Evolutionary conservation across 2,329 filamentous ascomycete genomes (phyloP).

Genomic region (Aureobasidium sp.): DNA sequence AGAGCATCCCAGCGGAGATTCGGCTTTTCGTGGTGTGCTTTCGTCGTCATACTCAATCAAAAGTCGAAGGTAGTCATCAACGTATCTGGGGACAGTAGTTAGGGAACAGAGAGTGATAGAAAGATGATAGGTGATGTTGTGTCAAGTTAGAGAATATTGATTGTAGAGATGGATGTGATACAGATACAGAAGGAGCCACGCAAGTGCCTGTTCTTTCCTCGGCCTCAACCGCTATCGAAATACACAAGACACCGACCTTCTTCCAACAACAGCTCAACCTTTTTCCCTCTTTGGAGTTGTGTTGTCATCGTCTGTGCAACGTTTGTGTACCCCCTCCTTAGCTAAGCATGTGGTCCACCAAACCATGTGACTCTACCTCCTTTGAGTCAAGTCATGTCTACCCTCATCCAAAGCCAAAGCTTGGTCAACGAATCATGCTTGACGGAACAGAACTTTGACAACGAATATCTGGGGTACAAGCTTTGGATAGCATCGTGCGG

Average conservation of each 20-base stretch:
- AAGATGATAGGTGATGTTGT: not conserved
- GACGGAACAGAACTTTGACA: not conserved
- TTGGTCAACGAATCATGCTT: not conserved
- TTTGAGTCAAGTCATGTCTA: not conserved
- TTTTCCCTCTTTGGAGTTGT: not conserved
- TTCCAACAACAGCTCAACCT: not conserved
- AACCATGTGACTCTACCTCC: not conserved
- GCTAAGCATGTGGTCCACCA: not conserved
- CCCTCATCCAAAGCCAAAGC: not conserved
- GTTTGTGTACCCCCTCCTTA: not conserved
- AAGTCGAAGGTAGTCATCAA: not conserved
- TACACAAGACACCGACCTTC: not conserved
- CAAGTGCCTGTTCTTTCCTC: not conserved
- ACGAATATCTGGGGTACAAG: not conserved
- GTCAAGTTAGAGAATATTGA: not conserved
- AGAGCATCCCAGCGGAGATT: slow-evolving; percentile 16
- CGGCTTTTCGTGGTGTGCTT: not conserved
- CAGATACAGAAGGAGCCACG: not conserved
- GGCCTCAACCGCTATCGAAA: not conserved
- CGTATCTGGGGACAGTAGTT: not conserved
- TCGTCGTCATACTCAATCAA: not conserved
- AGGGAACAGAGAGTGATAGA: not conserved
- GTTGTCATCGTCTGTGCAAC: not conserved
- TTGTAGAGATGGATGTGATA: no score
- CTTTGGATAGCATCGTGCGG: not conserved